These are phyloP conservation scores for Suillus americanus DNA, from an alignment of 768 basidiomycete genomes.

Conservation along the genomic window DNA sequence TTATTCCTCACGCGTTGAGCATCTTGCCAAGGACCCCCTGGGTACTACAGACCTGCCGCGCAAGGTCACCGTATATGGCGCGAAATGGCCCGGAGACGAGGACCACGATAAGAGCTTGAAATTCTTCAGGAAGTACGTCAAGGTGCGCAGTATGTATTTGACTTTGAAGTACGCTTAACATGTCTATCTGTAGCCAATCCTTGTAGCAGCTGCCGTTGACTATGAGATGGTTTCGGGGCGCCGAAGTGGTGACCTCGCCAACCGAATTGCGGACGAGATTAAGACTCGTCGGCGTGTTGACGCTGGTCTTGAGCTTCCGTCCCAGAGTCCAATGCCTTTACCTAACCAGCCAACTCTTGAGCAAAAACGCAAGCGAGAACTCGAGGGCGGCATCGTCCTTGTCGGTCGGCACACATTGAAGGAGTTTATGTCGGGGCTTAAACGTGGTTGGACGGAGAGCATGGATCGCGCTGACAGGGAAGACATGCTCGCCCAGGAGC, in stretches of 20 bases:
- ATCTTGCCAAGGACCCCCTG: slow-evolving; percentile 69
- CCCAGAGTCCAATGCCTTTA: slow-evolving; percentile 42
- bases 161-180: slow-evolving; percentile 9
- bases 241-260: slow-evolving; percentile 83
- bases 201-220: slow-evolving; percentile 93
- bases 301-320: slow-evolving; percentile 59
- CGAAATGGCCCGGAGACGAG: slow-evolving; percentile 94
- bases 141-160: slow-evolving; percentile 55
- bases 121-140: slow-evolving; percentile 96
- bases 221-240: slow-evolving; percentile 82
- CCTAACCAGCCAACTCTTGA: slow-evolving; percentile 53
- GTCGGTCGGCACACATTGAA: slow-evolving; percentile 90
- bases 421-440: slow-evolving; percentile 89
- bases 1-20: slow-evolving; percentile 78
- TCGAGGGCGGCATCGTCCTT: slow-evolving; percentile 83
- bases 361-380: slow-evolving; percentile 53
- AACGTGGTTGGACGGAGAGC: slow-evolving; percentile 79
- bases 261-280: slow-evolving; percentile 71
- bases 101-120: slow-evolving; percentile 80
- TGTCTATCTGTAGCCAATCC: slow-evolving; percentile 64
- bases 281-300: slow-evolving; percentile 67
- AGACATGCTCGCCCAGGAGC: slow-evolving; percentile 60
- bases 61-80: slow-evolving; percentile 82
- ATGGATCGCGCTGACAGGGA: slow-evolving; percentile 70
- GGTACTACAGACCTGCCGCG: slow-evolving; percentile 66